Conservation (phyloP, 2,329 filamentous ascomycete genomes). For the Alternaria infectoria region DNA sequence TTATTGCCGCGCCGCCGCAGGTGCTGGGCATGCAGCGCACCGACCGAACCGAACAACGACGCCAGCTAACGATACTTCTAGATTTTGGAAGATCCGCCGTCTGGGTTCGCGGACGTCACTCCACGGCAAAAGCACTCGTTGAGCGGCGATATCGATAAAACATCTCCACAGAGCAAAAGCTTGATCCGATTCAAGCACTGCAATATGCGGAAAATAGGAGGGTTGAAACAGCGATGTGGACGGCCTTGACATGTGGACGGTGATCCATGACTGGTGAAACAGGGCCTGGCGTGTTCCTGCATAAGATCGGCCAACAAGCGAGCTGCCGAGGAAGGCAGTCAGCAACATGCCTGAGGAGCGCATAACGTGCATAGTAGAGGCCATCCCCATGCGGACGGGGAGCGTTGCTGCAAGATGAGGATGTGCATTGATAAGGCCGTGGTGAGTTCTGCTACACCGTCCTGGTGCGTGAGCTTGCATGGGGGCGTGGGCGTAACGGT, state of each 20-base stretch:
- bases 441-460: not conserved
- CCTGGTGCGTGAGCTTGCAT: not conserved
- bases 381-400: not conserved
- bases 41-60: not conserved
- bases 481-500: not conserved
- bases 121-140: slow-evolving; percentile 1
- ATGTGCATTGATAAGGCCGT: slow-evolving; percentile 5
- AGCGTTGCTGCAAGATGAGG: slow-evolving; percentile 8
- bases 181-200: slow-evolving; percentile 11
- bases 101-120: not conserved
- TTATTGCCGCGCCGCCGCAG: not conserved
- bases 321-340: not conserved
- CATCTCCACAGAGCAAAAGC: slow-evolving; percentile 5
- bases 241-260: not conserved
- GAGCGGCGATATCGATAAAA: slow-evolving; percentile 9
- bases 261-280: slow-evolving; percentile 12
- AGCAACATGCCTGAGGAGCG: not conserved
- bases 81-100: not conserved
- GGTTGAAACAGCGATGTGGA: slow-evolving; percentile 6
- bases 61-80: not conserved
- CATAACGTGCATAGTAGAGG: slow-evolving; percentile 1
- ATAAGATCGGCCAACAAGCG: slow-evolving; percentile 9
- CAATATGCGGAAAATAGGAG: slow-evolving; percentile 7
- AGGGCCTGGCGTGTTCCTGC: slow-evolving; percentile 1
- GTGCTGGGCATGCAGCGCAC: not conserved